phyloP scores from a whole-genome alignment of 371 early-diverging fungal genomes.

The Saksenaea oblongispora region DNA sequence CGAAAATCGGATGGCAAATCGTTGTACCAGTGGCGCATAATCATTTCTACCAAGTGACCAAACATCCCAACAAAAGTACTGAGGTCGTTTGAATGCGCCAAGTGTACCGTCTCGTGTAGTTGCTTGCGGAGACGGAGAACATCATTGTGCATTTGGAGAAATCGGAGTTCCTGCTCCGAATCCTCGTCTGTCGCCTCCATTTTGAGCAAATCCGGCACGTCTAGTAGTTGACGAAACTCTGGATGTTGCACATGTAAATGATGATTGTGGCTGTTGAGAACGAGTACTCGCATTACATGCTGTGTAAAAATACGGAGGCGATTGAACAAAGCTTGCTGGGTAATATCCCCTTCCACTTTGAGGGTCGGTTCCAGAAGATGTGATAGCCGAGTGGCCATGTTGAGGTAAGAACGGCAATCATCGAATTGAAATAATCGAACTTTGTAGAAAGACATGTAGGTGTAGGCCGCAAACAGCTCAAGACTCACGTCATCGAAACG shows the following conservation, averaged over 20 bases:
- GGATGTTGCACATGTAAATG: neutral
- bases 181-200: constrained; percentile 14
- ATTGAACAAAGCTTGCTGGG: neutral
- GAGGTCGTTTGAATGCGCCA: constrained; percentile 13
- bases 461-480: constrained; percentile 26
- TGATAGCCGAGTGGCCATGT: constrained; percentile 29
- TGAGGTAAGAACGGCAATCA: constrained; percentile 15
- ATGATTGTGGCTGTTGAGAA: neutral
- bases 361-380: constrained; percentile 14
- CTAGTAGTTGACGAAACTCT: neutral
- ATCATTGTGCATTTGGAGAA: constrained; percentile 14
- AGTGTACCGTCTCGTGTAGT: constrained; percentile 16
- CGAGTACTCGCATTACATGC: neutral
- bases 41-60: constrained; percentile 39
- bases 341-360: neutral
- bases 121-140: constrained; percentile 5
- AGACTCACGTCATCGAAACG: constrained; percentile 35
- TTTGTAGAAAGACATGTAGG: constrained; percentile 26
- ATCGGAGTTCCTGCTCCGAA: constrained; percentile 16
- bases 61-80: constrained; percentile 24
- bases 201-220: neutral
- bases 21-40: constrained; percentile 38
- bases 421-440: constrained; percentile 10
- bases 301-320: neutral
- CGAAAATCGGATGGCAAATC: constrained; percentile 21